Evolutionary conservation across 2,329 filamentous ascomycete species (phyloP).

Genomic region (Trichothecium roseum): DNA sequence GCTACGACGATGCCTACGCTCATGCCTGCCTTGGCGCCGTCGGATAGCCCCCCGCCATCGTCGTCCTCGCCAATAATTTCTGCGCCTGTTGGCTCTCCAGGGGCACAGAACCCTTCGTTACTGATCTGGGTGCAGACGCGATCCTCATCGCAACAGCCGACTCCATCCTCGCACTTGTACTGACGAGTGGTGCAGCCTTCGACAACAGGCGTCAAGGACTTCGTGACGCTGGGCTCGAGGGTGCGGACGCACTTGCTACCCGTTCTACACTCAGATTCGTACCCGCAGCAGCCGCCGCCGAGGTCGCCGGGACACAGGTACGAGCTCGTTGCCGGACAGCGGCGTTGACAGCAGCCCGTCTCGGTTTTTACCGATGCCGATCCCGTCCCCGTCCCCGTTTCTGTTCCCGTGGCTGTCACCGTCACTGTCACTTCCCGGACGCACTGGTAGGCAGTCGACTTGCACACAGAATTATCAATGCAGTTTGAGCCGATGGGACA

Average conservation of each 20-base stretch:
- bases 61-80: slow-evolving; percentile 16
- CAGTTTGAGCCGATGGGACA: slow-evolving; percentile 33
- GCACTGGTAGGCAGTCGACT: slow-evolving; percentile 22
- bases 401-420: slow-evolving; percentile 16
- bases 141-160: slow-evolving; percentile 38
- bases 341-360: slow-evolving; percentile 27
- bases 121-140: slow-evolving; percentile 29
- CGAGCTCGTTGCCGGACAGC: slow-evolving; percentile 27
- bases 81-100: slow-evolving; percentile 20
- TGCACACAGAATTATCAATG: slow-evolving; percentile 23
- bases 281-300: slow-evolving; percentile 40
- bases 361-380: slow-evolving; percentile 13
- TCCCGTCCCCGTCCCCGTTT: slow-evolving; percentile 15
- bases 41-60: slow-evolving; percentile 22
- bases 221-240: slow-evolving; percentile 11
- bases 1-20: slow-evolving; percentile 39
- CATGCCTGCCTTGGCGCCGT: slow-evolving; percentile 46
- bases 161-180: slow-evolving; percentile 30
- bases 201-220: slow-evolving; percentile 22
- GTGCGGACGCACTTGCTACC: slow-evolving; percentile 22
- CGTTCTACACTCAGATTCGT: slow-evolving; percentile 29
- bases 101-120: slow-evolving; percentile 28
- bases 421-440: slow-evolving; percentile 15
- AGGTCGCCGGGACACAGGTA: slow-evolving; percentile 33
- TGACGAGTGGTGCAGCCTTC: slow-evolving; percentile 35